Evolutionary conservation across 306 rosid species (phyloP), one percentile per base, ranked within the genome.

Genomic region (Carpinus viminea): DNA sequence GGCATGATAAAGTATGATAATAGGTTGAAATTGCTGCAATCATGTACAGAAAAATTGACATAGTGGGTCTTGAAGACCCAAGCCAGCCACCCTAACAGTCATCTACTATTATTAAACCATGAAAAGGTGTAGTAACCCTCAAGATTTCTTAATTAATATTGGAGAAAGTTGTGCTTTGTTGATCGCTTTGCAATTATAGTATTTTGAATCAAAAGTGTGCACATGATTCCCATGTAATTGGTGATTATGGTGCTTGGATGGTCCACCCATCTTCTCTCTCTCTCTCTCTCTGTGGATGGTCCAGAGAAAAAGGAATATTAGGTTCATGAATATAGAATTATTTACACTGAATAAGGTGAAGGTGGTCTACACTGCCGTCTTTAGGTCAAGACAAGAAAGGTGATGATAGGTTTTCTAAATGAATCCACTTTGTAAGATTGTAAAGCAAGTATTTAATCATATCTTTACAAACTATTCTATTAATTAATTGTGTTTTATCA

Each of bases 361-460:
- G 45, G 45, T 41, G 70, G 74, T 79, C 59, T 72, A 77, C 36
- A 66, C 62, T 21, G 48, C 76, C 41, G 72, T 4, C 12, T 65
- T 80, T 84, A 70, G 81, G 87, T 82, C 41, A 76, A 73, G 72
- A 56, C 51, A 74, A 69, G 28, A 24, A 59, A 43, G 31, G 66
- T 52, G 16, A 18, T 8, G 18, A 75, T 1, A 68, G 76, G 71
- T 43, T 52, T 62, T 41, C 1, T 41, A 0, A 41, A 41, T 41
- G 45, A 41, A 5, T 41, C 45, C 45, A 41, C 45, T 41, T 41
- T 41, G 45, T 41, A 6, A 41, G 45, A 41, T 41, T 41, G 45
- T 7, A 8, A 41, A 41, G 45, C 45, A 41, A 5, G 8, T 41
- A 41, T 41, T 41, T 41, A 41, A 41, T 41, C 8, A 41, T 41